These are phyloP conservation scores for Jackrogersella minutella DNA, from an alignment of 495 filamentous ascomycete species.

Conservation along the genomic window DNA sequence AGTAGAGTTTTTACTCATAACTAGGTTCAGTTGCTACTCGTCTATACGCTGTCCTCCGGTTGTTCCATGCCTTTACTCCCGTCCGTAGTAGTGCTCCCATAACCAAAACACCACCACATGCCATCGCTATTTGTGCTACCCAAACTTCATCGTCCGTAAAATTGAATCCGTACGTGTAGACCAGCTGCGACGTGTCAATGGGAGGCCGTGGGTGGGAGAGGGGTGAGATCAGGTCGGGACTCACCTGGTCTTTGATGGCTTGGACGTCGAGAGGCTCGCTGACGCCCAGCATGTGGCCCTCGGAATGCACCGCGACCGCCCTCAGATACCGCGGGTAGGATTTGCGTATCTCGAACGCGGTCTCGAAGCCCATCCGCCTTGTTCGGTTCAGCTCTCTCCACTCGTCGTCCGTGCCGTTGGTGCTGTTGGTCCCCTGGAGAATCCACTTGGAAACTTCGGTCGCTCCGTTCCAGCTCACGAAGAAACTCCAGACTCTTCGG, in stretches of 20 bases:
- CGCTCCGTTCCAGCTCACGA: slow-evolving; percentile 53
- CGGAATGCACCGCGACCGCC: slow-evolving; percentile 42
- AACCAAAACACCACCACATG: slow-evolving; percentile 1
- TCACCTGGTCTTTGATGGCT: slow-evolving; percentile 22
- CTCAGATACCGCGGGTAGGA: slow-evolving; percentile 26
- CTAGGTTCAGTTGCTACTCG: slow-evolving; percentile 22
- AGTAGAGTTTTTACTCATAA: slow-evolving; percentile 1
- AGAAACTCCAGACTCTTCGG: slow-evolving; percentile 37
- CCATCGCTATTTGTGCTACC: slow-evolving; percentile 6
- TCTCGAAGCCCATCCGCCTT: slow-evolving; percentile 46
- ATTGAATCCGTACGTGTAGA: not conserved
- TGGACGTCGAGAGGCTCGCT: slow-evolving; percentile 9
- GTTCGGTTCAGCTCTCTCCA: slow-evolving; percentile 38
- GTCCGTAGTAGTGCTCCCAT: slow-evolving; percentile 19
- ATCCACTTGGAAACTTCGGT: slow-evolving; percentile 48
- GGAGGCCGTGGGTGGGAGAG: not conserved
- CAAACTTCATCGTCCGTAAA: slow-evolving; percentile 1
- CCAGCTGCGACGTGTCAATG: slow-evolving; percentile 12
- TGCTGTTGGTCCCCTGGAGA: slow-evolving; percentile 33
- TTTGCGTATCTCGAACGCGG: slow-evolving; percentile 31
- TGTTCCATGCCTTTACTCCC: slow-evolving; percentile 20
- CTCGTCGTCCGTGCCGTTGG: slow-evolving; percentile 22
- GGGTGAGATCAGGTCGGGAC: not conserved
- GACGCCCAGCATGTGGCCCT: slow-evolving; percentile 39
- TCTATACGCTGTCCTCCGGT: slow-evolving; percentile 15